Conservation (phyloP, 805 yeast genomes). For the Schwanniomyces vanrijiae region DNA sequence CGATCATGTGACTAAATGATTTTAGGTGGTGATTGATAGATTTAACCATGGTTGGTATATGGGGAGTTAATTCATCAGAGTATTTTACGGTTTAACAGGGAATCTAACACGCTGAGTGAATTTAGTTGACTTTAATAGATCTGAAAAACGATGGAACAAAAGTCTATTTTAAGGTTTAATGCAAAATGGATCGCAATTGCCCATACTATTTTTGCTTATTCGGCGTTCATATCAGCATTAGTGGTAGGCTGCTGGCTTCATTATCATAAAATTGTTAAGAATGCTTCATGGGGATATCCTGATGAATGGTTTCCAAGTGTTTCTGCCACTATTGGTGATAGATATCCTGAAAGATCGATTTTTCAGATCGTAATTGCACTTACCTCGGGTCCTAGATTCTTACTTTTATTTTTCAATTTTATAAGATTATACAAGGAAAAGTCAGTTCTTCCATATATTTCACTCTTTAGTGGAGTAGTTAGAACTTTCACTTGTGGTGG, state of each 20-base stretch:
- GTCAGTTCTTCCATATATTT: constrained; percentile 38
- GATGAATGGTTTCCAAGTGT: constrained; percentile 99
- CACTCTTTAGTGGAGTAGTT: constrained; percentile 65
- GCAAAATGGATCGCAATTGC: constrained; percentile 68
- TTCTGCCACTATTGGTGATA: constrained; percentile 93
- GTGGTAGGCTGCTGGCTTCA: constrained; percentile 74
- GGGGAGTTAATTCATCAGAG: not conserved
- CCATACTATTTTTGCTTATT: constrained; percentile 69
- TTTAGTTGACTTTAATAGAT: too few species aligned
- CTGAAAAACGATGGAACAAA: not conserved
- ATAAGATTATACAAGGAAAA: constrained; percentile 42
- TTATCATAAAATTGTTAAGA: constrained; percentile 83
- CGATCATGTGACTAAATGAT: constrained; percentile 1
- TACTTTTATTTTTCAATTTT: constrained; percentile 54
- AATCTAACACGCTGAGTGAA: too few species aligned
- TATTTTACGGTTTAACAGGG: not conserved
- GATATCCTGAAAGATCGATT: constrained; percentile 92
- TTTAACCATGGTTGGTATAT: not conserved
- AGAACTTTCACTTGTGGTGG: constrained; percentile 97
- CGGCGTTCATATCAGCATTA: constrained; percentile 77
- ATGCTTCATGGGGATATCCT: constrained; percentile 87
- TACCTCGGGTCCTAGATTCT: constrained; percentile 90
- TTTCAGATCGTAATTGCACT: constrained; percentile 91
- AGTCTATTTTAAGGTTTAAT: constrained; percentile 38
- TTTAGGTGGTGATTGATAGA: not conserved